Evolutionary conservation across 768 basidiomycete genomes (phyloP).

Genomic region (Botryobasidium botryosum): DNA sequence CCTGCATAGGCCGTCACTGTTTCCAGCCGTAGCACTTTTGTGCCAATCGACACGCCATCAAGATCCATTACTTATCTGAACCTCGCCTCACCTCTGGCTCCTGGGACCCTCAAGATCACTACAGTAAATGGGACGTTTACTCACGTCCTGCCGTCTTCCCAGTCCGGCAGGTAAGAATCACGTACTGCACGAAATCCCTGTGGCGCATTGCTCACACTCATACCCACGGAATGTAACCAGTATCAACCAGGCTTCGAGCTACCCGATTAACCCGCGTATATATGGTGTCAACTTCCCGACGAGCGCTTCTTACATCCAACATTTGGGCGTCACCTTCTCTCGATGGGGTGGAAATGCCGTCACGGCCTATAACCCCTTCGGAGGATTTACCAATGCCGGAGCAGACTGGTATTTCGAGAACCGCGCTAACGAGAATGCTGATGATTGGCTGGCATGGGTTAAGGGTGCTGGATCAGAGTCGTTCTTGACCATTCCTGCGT

Average conservation of each 20-base stretch:
- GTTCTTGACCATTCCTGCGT: slow-evolving; percentile 36
- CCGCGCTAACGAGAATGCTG: slow-evolving; percentile 27
- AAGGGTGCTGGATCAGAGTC: slow-evolving; percentile 27
- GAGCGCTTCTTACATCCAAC: slow-evolving; percentile 27
- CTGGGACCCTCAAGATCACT: slow-evolving; percentile 28
- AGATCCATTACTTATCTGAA: slow-evolving; percentile 34
- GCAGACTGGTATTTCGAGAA: slow-evolving; percentile 42
- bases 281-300: slow-evolving; percentile 43
- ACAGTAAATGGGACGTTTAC: slow-evolving; percentile 27
- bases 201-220: background rate
- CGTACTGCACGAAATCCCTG: background rate
- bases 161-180: slow-evolving; percentile 24
- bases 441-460: slow-evolving; percentile 35
- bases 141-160: slow-evolving; percentile 28
- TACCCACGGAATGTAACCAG: slow-evolving; percentile 13
- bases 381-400: slow-evolving; percentile 6
- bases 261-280: slow-evolving; percentile 30
- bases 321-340: slow-evolving; percentile 32
- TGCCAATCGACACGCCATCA: slow-evolving; percentile 30
- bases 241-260: slow-evolving; percentile 23
- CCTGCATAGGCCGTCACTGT: slow-evolving; percentile 21
- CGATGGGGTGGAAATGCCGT: slow-evolving; percentile 31
- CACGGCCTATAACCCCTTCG: slow-evolving; percentile 6
- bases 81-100: slow-evolving; percentile 24
- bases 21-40: slow-evolving; percentile 23